A percentile compares a stretch with the other conserved stretches of the same genome.
phyloP scores from a whole-genome alignment of 179 eudicot genomes.

The Beta macrorhiza region DNA sequence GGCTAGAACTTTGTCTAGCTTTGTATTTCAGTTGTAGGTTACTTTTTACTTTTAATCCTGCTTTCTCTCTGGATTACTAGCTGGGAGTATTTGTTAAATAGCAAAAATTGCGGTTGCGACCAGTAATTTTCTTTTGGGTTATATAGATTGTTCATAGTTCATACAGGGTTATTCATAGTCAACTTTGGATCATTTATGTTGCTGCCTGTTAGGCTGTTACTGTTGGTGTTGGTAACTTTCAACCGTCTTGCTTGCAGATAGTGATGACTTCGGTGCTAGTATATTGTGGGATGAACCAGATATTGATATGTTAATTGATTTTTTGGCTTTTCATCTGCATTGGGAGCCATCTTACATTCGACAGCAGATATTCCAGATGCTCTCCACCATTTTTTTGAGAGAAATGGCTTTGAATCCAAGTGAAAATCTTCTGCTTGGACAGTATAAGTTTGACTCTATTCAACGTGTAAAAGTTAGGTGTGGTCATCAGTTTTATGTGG shows the following conservation, averaged over 20 bases:
- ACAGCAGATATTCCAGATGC: slow-evolving; percentile 71
- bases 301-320: slow-evolving; percentile 66
- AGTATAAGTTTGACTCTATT: slow-evolving; percentile 73
- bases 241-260: slow-evolving; percentile 35
- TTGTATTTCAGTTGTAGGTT: neutral
- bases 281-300: slow-evolving; percentile 70
- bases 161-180: neutral
- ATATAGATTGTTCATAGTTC: neutral
- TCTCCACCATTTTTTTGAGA: slow-evolving; percentile 78
- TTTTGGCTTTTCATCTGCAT: slow-evolving; percentile 52
- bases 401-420: slow-evolving; percentile 53
- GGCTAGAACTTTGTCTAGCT: neutral
- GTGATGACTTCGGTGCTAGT: slow-evolving; percentile 36
- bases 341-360: slow-evolving; percentile 87
- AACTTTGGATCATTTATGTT: slow-evolving; percentile 7
- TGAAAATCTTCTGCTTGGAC: slow-evolving; percentile 53
- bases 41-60: neutral
- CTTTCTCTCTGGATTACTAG: neutral
- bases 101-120: neutral
- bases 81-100: neutral
- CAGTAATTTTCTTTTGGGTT: neutral
- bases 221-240: neutral
- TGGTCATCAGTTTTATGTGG: slow-evolving; percentile 62
- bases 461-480: slow-evolving; percentile 70
- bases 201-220: neutral